phyloP scores from a whole-genome alignment of 768 basidiomycete species.

The Pholiota molesta region DNA sequence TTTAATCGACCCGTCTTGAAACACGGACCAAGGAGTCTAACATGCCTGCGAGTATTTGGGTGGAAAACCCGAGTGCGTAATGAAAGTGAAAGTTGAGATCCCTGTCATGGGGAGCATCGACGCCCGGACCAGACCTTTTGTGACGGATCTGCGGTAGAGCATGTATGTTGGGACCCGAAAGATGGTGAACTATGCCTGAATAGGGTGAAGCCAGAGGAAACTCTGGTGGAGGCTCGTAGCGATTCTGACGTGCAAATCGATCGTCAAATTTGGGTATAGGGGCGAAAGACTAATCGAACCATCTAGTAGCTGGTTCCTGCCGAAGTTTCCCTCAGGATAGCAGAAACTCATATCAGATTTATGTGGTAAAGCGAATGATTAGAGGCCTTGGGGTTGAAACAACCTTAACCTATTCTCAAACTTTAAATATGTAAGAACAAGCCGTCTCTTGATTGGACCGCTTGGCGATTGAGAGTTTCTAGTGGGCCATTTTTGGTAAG shows the following conservation, averaged over 20 bases:
- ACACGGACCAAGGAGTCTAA: conserved; percentile 89
- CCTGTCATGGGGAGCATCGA: conserved; percentile 69
- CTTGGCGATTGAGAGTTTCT: conserved; percentile 82
- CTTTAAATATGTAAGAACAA: conserved; percentile 88
- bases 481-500: conserved; percentile 81
- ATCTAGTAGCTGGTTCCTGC: conserved; percentile 93
- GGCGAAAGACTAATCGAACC: conserved; percentile 96
- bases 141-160: conserved; percentile 80
- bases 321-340: conserved; percentile 81
- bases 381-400: conserved; percentile 89
- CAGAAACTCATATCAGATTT: conserved; percentile 60
- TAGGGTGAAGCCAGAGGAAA: conserved; percentile 95
- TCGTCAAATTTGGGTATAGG: conserved; percentile 95
- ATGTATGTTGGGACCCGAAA: conserved; percentile 87
- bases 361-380: conserved; percentile 87
- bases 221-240: conserved; percentile 95
- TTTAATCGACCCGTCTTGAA: conserved; percentile 83
- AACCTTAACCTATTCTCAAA: conserved; percentile 83
- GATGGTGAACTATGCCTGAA: conserved; percentile 89
- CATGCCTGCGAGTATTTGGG: conserved; percentile 81
- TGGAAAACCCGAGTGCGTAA: conserved; percentile 70
- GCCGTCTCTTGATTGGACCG: conserved; percentile 82
- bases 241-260: conserved; percentile 97
- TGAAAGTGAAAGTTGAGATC: conserved; percentile 74
- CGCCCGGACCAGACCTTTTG: conserved; percentile 75